Evolutionary conservation across 768 basidiomycete genomes (phyloP).

Genomic region (Fibroporia radiculosa): DNA sequence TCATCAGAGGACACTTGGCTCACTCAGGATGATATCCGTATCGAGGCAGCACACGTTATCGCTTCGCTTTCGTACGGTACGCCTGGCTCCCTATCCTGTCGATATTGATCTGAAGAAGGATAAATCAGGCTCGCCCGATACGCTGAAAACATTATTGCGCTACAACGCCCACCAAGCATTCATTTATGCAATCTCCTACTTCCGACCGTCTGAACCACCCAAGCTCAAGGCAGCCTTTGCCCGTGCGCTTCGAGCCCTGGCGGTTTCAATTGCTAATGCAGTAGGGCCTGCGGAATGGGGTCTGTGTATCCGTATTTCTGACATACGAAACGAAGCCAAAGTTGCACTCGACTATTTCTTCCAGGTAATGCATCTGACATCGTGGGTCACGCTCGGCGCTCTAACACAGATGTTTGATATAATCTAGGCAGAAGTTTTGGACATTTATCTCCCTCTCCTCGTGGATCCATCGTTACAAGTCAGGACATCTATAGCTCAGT

Average conservation of each 20-base stretch:
- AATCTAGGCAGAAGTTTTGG: constrained; percentile 48
- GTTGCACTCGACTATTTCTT: constrained; percentile 54
- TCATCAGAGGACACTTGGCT: constrained; percentile 25
- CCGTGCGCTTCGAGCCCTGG: constrained; percentile 54
- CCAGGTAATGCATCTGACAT: constrained; percentile 30
- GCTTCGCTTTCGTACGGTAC: constrained; percentile 67
- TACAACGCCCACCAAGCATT: constrained; percentile 53
- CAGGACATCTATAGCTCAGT: constrained; percentile 47
- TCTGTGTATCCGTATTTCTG: constrained; percentile 36
- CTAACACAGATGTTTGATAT: background rate
- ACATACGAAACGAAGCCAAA: constrained; percentile 42
- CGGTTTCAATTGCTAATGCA: constrained; percentile 53
- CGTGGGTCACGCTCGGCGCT: background rate
- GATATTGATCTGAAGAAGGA: background rate
- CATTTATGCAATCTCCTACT: constrained; percentile 50
- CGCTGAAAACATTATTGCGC: constrained; percentile 48
- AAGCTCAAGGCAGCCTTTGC: constrained; percentile 49
- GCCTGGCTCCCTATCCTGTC: background rate
- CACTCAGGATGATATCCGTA: constrained; percentile 45
- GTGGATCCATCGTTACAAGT: constrained; percentile 33
- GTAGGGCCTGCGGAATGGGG: constrained; percentile 69
- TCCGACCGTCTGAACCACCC: constrained; percentile 30
- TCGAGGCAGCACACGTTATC: constrained; percentile 70
- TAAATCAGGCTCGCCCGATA: constrained; percentile 50
- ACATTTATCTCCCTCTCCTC: constrained; percentile 61